Conservation (phyloP, 2,329 filamentous ascomycete species). For the Aspergillus proliferans region DNA sequence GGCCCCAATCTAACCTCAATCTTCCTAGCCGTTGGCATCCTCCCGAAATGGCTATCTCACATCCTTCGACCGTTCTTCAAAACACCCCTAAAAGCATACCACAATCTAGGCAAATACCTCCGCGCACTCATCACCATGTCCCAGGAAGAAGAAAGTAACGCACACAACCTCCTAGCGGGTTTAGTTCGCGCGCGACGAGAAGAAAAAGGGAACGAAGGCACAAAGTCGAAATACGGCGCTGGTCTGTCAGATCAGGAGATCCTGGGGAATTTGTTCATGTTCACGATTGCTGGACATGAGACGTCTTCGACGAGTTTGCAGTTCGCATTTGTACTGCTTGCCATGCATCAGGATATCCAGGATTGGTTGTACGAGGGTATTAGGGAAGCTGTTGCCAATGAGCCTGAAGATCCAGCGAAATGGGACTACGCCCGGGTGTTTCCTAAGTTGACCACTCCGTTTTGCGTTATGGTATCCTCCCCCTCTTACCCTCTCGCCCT, state of each 20-base stretch:
- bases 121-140: constrained; percentile 7
- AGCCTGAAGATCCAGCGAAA: constrained; percentile 12
- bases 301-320: constrained; percentile 44
- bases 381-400: constrained; percentile 13
- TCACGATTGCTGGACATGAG: constrained; percentile 49
- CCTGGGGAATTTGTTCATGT: constrained; percentile 45
- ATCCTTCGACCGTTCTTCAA: constrained; percentile 23
- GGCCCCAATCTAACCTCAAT: constrained; percentile 7
- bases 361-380: constrained; percentile 43
- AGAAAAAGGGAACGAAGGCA: background rate
- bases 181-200: constrained; percentile 6
- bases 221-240: background rate
- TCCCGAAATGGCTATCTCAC: constrained; percentile 15
- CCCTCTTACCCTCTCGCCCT: background rate
- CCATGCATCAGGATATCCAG: constrained; percentile 41
- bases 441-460: constrained; percentile 28
- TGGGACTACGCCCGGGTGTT: constrained; percentile 35
- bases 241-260: constrained; percentile 33
- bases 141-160: constrained; percentile 18
- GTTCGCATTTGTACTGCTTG: constrained; percentile 40
- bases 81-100: constrained; percentile 23
- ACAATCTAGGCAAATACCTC: constrained; percentile 15
- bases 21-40: constrained; percentile 11
- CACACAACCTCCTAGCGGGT: constrained; percentile 11
- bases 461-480: constrained; percentile 17